Base-by-base conservation (phyloP, 2,329 filamentous ascomycete species). In the Xylogone sp. region DNA sequence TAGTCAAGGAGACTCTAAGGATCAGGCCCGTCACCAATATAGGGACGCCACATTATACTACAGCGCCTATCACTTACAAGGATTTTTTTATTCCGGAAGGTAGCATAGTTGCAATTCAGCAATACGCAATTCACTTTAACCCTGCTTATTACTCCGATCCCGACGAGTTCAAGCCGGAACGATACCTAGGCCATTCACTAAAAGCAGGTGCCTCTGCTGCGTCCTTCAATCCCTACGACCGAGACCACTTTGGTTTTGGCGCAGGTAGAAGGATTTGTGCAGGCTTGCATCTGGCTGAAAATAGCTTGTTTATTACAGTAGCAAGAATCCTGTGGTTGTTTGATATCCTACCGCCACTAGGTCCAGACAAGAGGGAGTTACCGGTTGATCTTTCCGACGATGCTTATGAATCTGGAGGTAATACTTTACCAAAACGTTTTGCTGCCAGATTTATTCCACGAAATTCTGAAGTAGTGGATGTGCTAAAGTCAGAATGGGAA, bases 41-140 rank as follows among this genome's bases (percentile, higher is more conserved):
- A 1, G 76, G 74, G 2, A 74, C 83, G 27, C 78, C 79, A 2
- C 80, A 83, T 60, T 71, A 68, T 45, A 69, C 77, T 21, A 68
- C 75, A 4, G 64, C 73, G 46, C 78, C 83, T 46, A 79, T 82
- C 48, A 66, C 74, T 10, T 83, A 82, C 59, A 69, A 76, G 22
- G 78, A 74, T 45, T 76, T 77, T 60, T 71, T 73, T 53, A 80
- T 83, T 46, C 78, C 77, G 16, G 74, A 74, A 16, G 80, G 79
- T 2, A 73, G 69, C 18, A 24, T 50, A 2, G n/a, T 45, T 8
- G 18, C 27, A 21, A 16, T 31, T 9, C 20, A 44, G 19, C 18
- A 18, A 22, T 18, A 18, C 27, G 21, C 29, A n/a, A 24, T 51
- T 16, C 43, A 46, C 43, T 45, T 31, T 24, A 29, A 51, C 31